Evolutionary conservation across 73 alveolate species (phyloP), one percentile per base, ranked within the genome.

Genomic region (Paramecium pentaurelia): DNA sequence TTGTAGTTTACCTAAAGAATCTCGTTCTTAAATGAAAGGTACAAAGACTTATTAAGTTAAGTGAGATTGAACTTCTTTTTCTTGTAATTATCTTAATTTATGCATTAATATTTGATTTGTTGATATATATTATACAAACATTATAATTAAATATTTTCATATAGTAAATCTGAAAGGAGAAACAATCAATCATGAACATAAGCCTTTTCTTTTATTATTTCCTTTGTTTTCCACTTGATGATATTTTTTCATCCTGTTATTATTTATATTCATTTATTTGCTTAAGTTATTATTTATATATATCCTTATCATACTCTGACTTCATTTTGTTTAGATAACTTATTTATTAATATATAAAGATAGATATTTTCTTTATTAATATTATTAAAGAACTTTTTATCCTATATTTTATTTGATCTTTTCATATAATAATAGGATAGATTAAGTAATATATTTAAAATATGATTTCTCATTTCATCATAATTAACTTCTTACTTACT

Each of bases 21-120:
- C 87, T 73, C 87, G 87, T 73, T 73, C 87, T 37, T 73, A 16
- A 11, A 73, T 22, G 47, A 73, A 73, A 37, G 87, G 87, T 5
- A 73, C 60, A 54, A 54, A 54, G 32, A 18, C 32, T 54, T 54
- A 0, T 54, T n/a, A 54, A 54, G 32, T 54, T 18, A 14, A 22
- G 9, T 16, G 28, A 18, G 36, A 16, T 54, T 54, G 36, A 7
- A 54, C 16, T 54, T 54, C 60, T 49, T 49, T 54, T 54, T 54
- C 32, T 54, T 54, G 32, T 54, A 54, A 54, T 54, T 16, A 54
- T 54, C 32, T 18, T 54, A 54, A 54, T 54, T 54, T 54, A 54
- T 54, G 11, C 28, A 18, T 54, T 18, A 54, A 54, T 54, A 18
- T 54, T 18, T 54, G 25, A 54, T 54, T 9, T 49, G 60, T 49